A percentile compares a stretch with the other conserved stretches of the same genome.
Conservation (phyloP, 345 rosid species). For the Melastoma malabathricum region DNA sequence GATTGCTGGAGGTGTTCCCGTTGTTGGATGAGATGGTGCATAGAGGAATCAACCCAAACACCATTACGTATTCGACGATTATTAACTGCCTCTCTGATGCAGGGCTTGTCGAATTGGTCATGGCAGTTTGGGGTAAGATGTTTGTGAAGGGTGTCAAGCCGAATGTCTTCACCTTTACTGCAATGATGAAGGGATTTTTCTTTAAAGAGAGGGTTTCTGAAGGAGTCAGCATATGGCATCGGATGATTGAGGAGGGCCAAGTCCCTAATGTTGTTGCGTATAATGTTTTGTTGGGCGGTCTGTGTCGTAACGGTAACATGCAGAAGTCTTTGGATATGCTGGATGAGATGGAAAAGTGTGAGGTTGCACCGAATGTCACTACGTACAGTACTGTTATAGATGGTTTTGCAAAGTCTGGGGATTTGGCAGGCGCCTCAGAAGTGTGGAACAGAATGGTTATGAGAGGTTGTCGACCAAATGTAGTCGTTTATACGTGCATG, state of each 20-base stretch:
- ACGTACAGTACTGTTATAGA: conserved; percentile 61
- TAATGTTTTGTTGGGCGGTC: conserved; percentile 56
- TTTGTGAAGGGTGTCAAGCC: conserved; percentile 57
- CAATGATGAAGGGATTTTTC: conserved; percentile 64
- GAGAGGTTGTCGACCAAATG: conserved; percentile 53
- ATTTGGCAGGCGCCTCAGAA: conserved; percentile 46
- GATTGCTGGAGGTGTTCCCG: conserved; percentile 35
- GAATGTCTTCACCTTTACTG: conserved; percentile 49
- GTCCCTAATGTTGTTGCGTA: conserved; percentile 51
- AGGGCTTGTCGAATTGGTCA: conserved; percentile 40
- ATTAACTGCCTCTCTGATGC: conserved; percentile 40
- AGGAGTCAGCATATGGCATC: conserved; percentile 50
- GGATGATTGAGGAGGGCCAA: conserved; percentile 32
- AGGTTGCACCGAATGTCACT: conserved; percentile 34
- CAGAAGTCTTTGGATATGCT: conserved; percentile 38
- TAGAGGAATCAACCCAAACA: conserved; percentile 45
- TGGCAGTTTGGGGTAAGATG: conserved; percentile 58
- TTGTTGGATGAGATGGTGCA: conserved; percentile 40
- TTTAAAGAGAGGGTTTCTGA: conserved; percentile 32
- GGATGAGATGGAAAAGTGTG: conserved; percentile 42
- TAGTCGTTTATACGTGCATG: conserved; percentile 78
- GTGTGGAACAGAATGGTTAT: conserved; percentile 77
- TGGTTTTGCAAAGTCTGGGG: conserved; percentile 60
- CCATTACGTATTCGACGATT: conserved; percentile 57
- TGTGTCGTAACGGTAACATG: conserved; percentile 40